Conservation (phyloP, 495 filamentous ascomycete genomes). For the Oleoguttula mirabilis region DNA sequence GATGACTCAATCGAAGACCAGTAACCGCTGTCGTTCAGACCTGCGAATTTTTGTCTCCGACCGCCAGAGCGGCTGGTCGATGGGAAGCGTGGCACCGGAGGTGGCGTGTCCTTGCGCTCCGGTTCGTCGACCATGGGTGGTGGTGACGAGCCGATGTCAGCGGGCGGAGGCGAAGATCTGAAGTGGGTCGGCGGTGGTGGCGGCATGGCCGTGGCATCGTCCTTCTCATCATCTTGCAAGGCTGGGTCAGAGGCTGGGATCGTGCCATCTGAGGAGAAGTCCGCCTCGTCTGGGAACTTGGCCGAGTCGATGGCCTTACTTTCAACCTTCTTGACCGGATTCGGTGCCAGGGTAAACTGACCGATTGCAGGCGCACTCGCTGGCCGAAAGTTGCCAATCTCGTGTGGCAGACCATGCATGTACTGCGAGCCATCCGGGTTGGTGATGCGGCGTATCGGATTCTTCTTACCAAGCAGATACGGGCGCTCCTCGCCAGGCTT, state of each 20-base stretch:
- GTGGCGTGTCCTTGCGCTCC: conserved; percentile 58
- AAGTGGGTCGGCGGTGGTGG: conserved; percentile 29
- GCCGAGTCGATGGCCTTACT: conserved; percentile 29
- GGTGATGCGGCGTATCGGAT: conserved; percentile 47
- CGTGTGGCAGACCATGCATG: conserved; percentile 19
- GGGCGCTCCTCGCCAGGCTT: conserved; percentile 74
- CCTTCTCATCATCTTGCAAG: conserved; percentile 47
- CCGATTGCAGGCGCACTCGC: conserved; percentile 27
- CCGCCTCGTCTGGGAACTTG: conserved; percentile 40
- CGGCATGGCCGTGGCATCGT: conserved; percentile 33
- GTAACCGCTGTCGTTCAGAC: conserved; percentile 90
- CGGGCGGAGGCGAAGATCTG: conserved; percentile 49
- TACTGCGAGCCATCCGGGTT: conserved; percentile 27
- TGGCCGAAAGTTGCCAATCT: conserved; percentile 20
- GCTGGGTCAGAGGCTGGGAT: conserved; percentile 74
- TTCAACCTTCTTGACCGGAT: conserved; percentile 36
- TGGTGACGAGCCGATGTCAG: conserved; percentile 71
- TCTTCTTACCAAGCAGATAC: conserved; percentile 86
- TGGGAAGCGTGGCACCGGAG: conserved; percentile 48
- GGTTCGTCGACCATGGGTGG: conserved; percentile 51
- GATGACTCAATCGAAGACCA: conserved; percentile 97
- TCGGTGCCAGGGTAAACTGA: conserved; percentile 38
- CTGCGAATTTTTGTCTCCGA: conserved; percentile 55
- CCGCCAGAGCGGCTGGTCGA: conserved; percentile 45
- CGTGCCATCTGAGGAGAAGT: conserved; percentile 90